Base-by-base conservation (phyloP, 306 rosid genomes). In the Corylus avellana region DNA sequence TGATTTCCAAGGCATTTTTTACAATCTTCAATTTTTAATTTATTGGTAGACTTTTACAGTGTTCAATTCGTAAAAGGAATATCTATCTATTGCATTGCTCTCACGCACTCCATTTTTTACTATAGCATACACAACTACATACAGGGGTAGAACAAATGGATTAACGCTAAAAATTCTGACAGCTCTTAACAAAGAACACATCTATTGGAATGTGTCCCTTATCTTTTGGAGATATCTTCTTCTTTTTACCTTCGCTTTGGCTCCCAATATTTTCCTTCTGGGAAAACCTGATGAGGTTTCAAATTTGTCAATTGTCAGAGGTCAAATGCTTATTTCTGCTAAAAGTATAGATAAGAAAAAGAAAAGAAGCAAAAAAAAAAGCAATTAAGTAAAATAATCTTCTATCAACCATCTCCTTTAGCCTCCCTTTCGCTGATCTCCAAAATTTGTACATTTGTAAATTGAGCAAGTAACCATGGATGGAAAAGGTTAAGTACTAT, bases 141-240 rank as follows among this genome's bases (percentile, higher is more conserved):
- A 49, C 14, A 49, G 10, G 14, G 13, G 4, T 14, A 25, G 46
- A 8, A 48, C 27, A 82, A 53, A 8, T 25, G 70, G 46, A 62
- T 12, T 18, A 29, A 69, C 29, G 25, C 75, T 53, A 80, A 17
- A 84, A 75, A 76, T 78, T 89, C 75, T 79, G 84, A 81, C 70
- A 82, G 75, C 84, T 91, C 85, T 82, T 91, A 57, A 66, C 86
- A 79, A 95, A 95, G 84, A 92, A 95, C 35, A 53, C 57, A 81
- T 95, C 98, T 66, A 95, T 92, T 68, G 97, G 93, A 35, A 72
- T 77, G 74, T 85, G 82, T 18, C 79, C 85, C 75, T 88, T 91
- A 81, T 88, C 90, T 86, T 89, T 89, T 37, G 79, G 82, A 25
- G 90, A 75, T 73, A 79, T 47, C 88, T 88, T 95, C 58, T 70